Conservation (phyloP, 495 filamentous ascomycete genomes). For the Acidomyces sp. region DNA sequence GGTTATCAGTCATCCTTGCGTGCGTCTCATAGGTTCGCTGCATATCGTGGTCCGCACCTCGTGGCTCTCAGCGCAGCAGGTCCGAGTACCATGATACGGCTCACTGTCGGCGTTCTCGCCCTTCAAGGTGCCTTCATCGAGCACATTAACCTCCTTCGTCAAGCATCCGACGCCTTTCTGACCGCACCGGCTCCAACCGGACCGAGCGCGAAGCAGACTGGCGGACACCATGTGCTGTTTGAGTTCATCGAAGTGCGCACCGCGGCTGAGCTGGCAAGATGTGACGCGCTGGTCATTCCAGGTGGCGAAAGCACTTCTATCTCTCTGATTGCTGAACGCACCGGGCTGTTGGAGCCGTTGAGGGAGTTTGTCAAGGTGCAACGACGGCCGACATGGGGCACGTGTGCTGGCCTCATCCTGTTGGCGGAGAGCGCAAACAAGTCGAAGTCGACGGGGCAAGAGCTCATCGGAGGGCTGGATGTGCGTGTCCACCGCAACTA, state of each 20-base stretch:
- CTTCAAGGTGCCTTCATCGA: slow-evolving; percentile 90
- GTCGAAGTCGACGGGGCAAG: slow-evolving; percentile 82
- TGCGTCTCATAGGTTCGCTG: no score
- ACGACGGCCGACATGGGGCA: slow-evolving; percentile 85
- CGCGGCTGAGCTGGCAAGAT: slow-evolving; percentile 49
- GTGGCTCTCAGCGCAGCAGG: not conserved
- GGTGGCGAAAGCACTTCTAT: slow-evolving; percentile 94
- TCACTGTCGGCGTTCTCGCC: slow-evolving; percentile 75
- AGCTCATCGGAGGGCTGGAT: slow-evolving; percentile 82
- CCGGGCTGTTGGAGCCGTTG: slow-evolving; percentile 68
- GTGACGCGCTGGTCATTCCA: slow-evolving; percentile 78
- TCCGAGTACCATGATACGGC: not conserved
- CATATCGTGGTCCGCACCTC: no score
- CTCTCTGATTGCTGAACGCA: slow-evolving; percentile 71
- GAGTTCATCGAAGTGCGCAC: slow-evolving; percentile 71
- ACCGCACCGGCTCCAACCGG: slow-evolving; percentile 15
- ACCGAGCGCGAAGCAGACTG: not conserved
- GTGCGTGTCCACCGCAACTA: slow-evolving; percentile 91
- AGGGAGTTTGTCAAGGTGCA: slow-evolving; percentile 86
- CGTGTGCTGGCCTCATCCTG: slow-evolving; percentile 87
- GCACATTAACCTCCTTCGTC: slow-evolving; percentile 63
- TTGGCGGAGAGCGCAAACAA: slow-evolving; percentile 78
- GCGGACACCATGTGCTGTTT: slow-evolving; percentile 27
- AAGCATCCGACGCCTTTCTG: slow-evolving; percentile 41
- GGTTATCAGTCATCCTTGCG: no score